Evolutionary conservation across 129 eudicot genomes (phyloP).

Genomic region (Artemisia annua): DNA sequence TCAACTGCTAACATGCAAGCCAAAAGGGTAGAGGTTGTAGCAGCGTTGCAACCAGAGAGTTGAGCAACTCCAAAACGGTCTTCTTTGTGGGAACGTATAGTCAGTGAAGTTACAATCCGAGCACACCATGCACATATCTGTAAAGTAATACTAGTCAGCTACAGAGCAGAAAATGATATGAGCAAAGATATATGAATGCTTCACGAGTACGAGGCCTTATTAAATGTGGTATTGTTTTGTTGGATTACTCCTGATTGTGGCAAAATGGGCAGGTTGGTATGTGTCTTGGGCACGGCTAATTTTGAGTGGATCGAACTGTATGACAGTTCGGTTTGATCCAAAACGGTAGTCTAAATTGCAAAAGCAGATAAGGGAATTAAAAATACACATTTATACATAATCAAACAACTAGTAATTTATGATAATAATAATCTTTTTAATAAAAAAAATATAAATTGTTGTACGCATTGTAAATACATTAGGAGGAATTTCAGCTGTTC

Average conservation of each 20-base stretch:
- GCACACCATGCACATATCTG: slow-evolving; percentile 97
- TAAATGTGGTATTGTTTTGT: too few species aligned
- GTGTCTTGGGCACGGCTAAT: too few species aligned
- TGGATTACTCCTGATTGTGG: too few species aligned
- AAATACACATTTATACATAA: too few species aligned
- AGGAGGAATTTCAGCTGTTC: not conserved
- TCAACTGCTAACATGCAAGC: slow-evolving; percentile 78
- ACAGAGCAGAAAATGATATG: not conserved
- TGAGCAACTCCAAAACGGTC: slow-evolving; percentile 94
- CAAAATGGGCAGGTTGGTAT: too few species aligned
- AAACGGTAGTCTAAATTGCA: too few species aligned
- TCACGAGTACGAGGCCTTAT: not conserved
- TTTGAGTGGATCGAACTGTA: too few species aligned
- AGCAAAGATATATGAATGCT: not conserved
- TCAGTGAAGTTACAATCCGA: slow-evolving; percentile 63
- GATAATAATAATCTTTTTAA: not conserved
- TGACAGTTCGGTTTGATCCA: too few species aligned
- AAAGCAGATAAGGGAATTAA: too few species aligned
- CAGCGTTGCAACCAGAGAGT: slow-evolving; percentile 76
- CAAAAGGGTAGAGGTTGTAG: slow-evolving; percentile 64
- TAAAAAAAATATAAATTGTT: not conserved
- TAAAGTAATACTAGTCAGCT: slow-evolving; percentile 2
- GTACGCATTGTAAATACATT: not conserved
- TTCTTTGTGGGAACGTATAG: slow-evolving; percentile 80
- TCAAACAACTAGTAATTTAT: too few species aligned